A percentile compares a stretch with the other conserved stretches of the same genome.
These are phyloP conservation scores for Zizania latifolia DNA, from an alignment of 176 grass and related monocot species.

Conservation along the genomic window DNA sequence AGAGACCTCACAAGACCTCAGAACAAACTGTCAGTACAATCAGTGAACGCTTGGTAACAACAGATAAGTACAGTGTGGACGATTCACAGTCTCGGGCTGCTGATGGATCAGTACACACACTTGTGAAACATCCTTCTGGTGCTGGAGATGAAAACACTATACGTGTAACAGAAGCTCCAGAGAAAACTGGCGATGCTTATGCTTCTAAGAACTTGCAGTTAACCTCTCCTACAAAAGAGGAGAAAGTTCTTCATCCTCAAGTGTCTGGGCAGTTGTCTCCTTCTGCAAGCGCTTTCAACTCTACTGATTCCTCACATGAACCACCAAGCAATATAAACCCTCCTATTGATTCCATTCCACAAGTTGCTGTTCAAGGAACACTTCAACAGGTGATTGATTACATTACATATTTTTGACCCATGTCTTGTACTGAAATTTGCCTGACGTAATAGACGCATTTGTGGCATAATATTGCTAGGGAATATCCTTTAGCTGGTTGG, in stretches of 20 bases:
- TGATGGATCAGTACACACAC: conserved; percentile 18
- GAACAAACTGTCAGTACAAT: conserved; percentile 29
- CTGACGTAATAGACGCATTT: neutral
- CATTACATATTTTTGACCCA: neutral
- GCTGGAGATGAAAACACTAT: conserved; percentile 28
- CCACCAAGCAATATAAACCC: conserved; percentile 31
- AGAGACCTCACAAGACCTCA: conserved; percentile 22
- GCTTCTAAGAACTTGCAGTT: conserved; percentile 30
- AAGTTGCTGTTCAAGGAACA: conserved; percentile 61
- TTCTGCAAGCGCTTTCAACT: conserved; percentile 38
- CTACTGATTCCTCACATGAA: conserved; percentile 49
- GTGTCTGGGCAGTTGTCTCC: conserved; percentile 32
- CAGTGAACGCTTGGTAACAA: conserved; percentile 29
- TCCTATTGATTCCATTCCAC: conserved; percentile 35
- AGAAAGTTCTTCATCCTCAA: conserved; percentile 51
- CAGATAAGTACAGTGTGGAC: conserved; percentile 48
- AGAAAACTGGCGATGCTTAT: conserved; percentile 26
- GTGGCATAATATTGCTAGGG: neutral
- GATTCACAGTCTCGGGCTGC: conserved; percentile 29
- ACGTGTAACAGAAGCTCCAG: conserved; percentile 34
- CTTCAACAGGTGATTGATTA: conserved; percentile 67
- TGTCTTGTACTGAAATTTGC: conserved; percentile 5
- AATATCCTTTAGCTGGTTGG: neutral
- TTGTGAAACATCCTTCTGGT: conserved; percentile 26
- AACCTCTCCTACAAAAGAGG: conserved; percentile 39